Evolutionary conservation across 148 eudicot genomes (phyloP), one percentile per base, ranked within the genome.

Genomic region (Rhododendron molle): DNA sequence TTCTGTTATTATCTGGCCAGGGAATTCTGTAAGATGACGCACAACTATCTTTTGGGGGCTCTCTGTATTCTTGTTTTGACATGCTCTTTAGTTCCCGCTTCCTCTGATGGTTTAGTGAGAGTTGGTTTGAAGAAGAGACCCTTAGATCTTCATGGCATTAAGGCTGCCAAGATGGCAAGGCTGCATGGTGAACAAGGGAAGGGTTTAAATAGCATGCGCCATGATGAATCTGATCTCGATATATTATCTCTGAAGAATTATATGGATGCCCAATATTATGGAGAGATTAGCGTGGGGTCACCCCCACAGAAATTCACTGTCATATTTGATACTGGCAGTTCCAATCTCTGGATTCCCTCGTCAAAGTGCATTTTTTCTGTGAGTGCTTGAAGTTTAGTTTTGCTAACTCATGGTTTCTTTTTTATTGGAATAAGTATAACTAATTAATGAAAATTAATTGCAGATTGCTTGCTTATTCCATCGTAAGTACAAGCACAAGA

Each of bases 271-370:
- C 96, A 96, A 47, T 96, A 96, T 90, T 93, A 90, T 81, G 99
- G 96, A 84, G 96, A 94, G 87, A 93, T 96, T 83, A 89, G 93
- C 14, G 89, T 96, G 81, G 99, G 99, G 23, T 81, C 98, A 10
- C 99, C 99, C 49, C 94, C 98, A 21, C 99, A 96, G 88, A 93
- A 87, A 8, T 96, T 94, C 85, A 88, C 93, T 36, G 98, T 96
- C 74, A 91, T 96, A 83, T 96, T 96, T 86, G 99, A 96, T 79
- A 96, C 98, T 38, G 96, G 98, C 84, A 96, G 96, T 89, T 96
- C 99, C 46, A 93, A 95, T 76, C 96, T 96, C 82, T 96, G 99
- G 99, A 94, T 96, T 76, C 99, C 98, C 28, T 96, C 99, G 0
- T 88, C 96, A n/a, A 93, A 93, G 88, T 96, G 99, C 87, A 83